A percentile compares a stretch with the other conserved stretches of the same genome.
Evolutionary conservation across 192 early-diverging fungal species (phyloP).

Genomic region (Coemansia sp.): DNA sequence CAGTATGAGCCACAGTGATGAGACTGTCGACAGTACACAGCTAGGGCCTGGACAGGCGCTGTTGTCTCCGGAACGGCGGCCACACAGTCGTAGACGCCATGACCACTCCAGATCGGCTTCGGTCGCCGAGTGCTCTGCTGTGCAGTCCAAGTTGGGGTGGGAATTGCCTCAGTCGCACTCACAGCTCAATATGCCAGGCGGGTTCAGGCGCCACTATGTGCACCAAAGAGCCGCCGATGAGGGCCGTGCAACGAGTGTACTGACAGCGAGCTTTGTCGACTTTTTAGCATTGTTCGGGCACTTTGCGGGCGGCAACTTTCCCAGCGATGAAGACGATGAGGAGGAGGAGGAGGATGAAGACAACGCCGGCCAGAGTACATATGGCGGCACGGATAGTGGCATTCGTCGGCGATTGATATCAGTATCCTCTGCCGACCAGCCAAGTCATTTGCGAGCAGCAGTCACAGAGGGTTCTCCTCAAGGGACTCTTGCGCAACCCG

Average conservation of each 20-base stretch:
- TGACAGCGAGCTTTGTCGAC: slow-evolving; percentile 90
- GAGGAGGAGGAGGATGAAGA: slow-evolving; percentile 22
- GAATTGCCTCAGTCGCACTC: slow-evolving; percentile 52
- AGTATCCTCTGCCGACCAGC: neutral
- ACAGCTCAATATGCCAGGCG: slow-evolving; percentile 73
- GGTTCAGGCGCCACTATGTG: slow-evolving; percentile 86
- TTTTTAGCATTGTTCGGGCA: slow-evolving; percentile 90
- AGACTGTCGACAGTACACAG: slow-evolving; percentile 32
- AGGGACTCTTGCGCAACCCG: neutral
- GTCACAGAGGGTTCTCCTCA: neutral
- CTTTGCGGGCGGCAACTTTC: slow-evolving; percentile 90
- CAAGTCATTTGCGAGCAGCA: neutral
- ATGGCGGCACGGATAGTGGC: neutral
- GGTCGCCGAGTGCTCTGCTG: slow-evolving; percentile 8
- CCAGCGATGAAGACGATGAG: slow-evolving; percentile 73
- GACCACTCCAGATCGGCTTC: slow-evolving; percentile 27
- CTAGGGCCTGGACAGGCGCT: neutral
- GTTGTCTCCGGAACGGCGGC: neutral
- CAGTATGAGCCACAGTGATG: slow-evolving; percentile 1
- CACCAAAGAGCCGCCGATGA: slow-evolving; percentile 65
- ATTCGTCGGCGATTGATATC: neutral
- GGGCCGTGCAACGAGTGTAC: slow-evolving; percentile 65
- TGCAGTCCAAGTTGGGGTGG: slow-evolving; percentile 48
- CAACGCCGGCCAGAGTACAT: neutral
- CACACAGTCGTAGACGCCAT: slow-evolving; percentile 6